phyloP scores from a whole-genome alignment of 1,139 yeast genomes.

The Yamadazyma trypodendri region DNA sequence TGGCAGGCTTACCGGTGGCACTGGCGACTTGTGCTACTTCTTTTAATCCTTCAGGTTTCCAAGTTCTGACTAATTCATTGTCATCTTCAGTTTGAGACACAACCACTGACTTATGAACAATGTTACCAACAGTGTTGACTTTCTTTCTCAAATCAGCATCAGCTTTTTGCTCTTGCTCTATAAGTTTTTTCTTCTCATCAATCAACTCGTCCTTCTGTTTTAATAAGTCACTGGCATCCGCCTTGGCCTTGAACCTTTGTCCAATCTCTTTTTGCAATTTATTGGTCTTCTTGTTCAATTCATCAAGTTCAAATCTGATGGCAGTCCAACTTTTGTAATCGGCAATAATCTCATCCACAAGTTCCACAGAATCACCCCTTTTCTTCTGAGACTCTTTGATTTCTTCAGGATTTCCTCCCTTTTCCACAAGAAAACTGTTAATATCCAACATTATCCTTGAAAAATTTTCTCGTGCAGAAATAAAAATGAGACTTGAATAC shows the following conservation, averaged over 20 bases:
- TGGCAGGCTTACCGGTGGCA: conserved; percentile 73
- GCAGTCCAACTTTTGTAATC: conserved; percentile 93
- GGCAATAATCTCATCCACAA: conserved; percentile 90
- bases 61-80: conserved; percentile 81
- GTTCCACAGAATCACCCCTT: conserved; percentile 91
- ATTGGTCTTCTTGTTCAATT: conserved; percentile 81
- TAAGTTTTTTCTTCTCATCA: conserved; percentile 64
- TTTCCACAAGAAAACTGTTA: conserved; percentile 85
- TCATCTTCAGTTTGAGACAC: conserved; percentile 86
- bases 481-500: too few species aligned
- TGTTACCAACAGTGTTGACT: conserved; percentile 88
- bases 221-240: conserved; percentile 83
- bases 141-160: conserved; percentile 73
- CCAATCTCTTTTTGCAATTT: conserved; percentile 92
- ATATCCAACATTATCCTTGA: conserved; percentile 69
- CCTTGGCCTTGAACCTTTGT: conserved; percentile 87
- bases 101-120: conserved; percentile 90
- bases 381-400: conserved; percentile 88
- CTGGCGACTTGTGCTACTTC: conserved; percentile 64
- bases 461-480: conserved; percentile 7
- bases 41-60: conserved; percentile 70
- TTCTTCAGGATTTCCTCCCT: conserved; percentile 92
- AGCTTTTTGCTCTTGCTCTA: conserved; percentile 71
- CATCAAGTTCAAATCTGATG: conserved; percentile 90
- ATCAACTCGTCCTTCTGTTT: conserved; percentile 75